Evolutionary conservation across 345 rosid genomes (phyloP).

Genomic region (Linum trigynum): DNA sequence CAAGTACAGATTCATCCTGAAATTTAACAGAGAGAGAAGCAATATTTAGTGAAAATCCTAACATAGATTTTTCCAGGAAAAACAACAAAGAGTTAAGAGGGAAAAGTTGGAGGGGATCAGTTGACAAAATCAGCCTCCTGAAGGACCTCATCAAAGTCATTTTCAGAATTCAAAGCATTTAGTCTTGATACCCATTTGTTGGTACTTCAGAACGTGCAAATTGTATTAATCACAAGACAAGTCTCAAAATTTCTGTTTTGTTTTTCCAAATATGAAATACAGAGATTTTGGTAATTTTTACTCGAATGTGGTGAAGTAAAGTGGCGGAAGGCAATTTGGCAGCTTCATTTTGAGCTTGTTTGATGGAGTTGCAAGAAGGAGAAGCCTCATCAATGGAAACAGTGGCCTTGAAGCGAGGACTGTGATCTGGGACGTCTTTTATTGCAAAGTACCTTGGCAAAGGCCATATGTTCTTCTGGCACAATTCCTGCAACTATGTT

Average conservation of each 20-base stretch:
- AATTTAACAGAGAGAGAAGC: background rate
- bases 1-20: conserved; percentile 12
- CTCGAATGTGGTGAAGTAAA: conserved; percentile 2
- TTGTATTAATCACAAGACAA: too few species aligned
- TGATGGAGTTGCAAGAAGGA: conserved; percentile 13
- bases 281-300: too few species aligned
- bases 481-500: conserved; percentile 32
- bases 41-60: background rate
- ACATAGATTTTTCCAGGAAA: background rate
- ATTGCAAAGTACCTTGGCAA: conserved; percentile 19
- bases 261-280: too few species aligned
- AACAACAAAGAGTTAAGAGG: background rate
- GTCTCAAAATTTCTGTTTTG: too few species aligned
- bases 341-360: conserved; percentile 25
- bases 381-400: conserved; percentile 20
- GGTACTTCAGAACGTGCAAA: background rate
- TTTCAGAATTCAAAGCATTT: background rate
- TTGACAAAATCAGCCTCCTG: background rate
- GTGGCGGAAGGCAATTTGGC: conserved; percentile 22
- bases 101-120: background rate
- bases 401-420: conserved; percentile 25
- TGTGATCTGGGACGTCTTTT: conserved; percentile 29
- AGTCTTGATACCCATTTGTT: too few species aligned
- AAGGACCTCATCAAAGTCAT: background rate
- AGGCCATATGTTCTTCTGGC: conserved; percentile 26